Base-by-base conservation (phyloP, 331 rosid species). In the Saraca asoca region DNA sequence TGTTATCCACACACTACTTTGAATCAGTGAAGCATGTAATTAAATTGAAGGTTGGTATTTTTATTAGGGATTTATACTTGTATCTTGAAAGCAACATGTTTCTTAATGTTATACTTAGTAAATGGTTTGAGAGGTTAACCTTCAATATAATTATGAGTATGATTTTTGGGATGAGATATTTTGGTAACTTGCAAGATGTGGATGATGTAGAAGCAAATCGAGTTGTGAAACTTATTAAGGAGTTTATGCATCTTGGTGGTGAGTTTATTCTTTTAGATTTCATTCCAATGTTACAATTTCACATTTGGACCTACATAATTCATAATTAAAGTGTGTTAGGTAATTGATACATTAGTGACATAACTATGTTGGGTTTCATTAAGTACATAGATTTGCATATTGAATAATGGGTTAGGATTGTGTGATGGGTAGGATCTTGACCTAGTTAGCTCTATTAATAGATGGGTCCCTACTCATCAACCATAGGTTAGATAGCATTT, bases 81-180 rank as follows among this genome's bases (percentile, higher is more conserved):
- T 50, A 53, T 73, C 7, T 65, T 9, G 64, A 41, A 0, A 72
- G 39, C 0, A 60, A 64, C 5, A 33, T 17, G 18, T 10, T 5
- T 0, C 20, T 11, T 8, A 65, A 74, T 46, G 87, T 83, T 41
- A 76, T 77, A 17, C 75, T 85, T 0, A 78, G 74, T 68, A 72
- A 78, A 20, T 74, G 85, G 87, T 41, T 87, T 44, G 81, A 84
- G 35, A 69, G 66, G 5, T 24, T 87, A 2, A 63, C 88, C 2
- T 52, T 82, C 49, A 85, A 82, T 12, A 35, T 82, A 15, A 58
- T 80, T 9, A 80, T 82, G 0, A 75, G 64, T 54, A 78, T 85
- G 73, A 39, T 84, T 13, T 81, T 83, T 0, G 80, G 88, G 62
- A 87, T 82, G 70, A 80, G 86, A 62, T 78, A 75, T 34, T 78